Evolutionary conservation across 495 filamentous ascomycete species (phyloP), one percentile per base, ranked within the genome.

Genomic region (Neurospora discreta): DNA sequence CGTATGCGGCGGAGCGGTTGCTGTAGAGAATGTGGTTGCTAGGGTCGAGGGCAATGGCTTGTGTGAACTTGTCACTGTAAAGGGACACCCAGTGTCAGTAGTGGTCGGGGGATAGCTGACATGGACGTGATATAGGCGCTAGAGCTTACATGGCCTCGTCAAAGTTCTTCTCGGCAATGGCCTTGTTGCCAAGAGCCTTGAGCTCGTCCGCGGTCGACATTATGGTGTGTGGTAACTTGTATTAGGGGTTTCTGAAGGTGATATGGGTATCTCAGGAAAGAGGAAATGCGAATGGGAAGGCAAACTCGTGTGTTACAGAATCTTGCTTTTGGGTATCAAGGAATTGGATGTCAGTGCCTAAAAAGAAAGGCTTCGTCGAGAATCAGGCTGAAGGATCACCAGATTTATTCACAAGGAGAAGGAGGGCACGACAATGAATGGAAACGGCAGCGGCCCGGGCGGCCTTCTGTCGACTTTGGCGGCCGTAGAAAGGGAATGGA

Each of bases 121-220:
- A 60, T 18, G 9, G 52, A 60, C 26, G 39, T 69, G n/a, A 15
- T 26, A 9, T 58, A 71, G 67, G 77, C 75, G 78, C 80, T 70
- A 73, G 72, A 74, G 87, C 91, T 81, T 90, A 99, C 95, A 98
- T 89, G 74, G 95, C 95, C 81, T 94, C 94, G 76, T 94, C 86
- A 78, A 97, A 99, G 78, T 98, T 92, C 86, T 98, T 98, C 68
- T 90, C 93, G 73, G 93, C 89, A 80, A 99, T 98, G 82, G 95
- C 94, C 83, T 97, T 96, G 85, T 99, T 99, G 85, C 95, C 95
- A 80, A 94, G 90, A 74, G 94, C 93, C 86, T 99, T 99, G 75
- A 98, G 88, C 84, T 84, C 85, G 75, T 87, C 86, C 69, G 85
- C 86, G 52, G 83, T 84, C 46, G 83, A 80, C 84, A 86, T 85